phyloP scores from a whole-genome alignment of 1,139 yeast species.

The Magnusiomyces suaveolens region DNA sequence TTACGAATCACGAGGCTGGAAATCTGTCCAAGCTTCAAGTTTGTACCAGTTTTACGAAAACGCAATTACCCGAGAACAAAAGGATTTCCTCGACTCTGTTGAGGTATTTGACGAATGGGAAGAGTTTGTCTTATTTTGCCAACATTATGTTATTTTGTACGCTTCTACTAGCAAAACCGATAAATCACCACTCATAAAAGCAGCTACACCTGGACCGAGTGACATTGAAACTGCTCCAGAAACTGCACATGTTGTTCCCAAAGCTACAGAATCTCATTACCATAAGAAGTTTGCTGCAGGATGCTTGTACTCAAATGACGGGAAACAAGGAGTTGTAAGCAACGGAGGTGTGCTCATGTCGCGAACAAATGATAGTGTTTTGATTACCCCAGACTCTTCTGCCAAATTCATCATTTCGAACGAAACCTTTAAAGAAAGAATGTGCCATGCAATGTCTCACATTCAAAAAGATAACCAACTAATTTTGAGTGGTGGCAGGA shows the following conservation, averaged over 20 bases:
- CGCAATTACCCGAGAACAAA: constrained; percentile 37
- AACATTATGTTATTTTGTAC: constrained; percentile 62
- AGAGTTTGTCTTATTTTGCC: constrained; percentile 67
- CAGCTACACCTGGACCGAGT: background rate
- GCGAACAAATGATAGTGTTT: constrained; percentile 3
- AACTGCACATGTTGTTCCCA: background rate
- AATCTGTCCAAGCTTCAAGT: constrained; percentile 44
- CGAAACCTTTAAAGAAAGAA: constrained; percentile 31
- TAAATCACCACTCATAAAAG: background rate
- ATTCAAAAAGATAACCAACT: constrained; percentile 25
- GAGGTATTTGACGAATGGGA: constrained; percentile 82
- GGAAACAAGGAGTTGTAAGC: constrained; percentile 2
- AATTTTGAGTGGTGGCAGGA: constrained; percentile 60
- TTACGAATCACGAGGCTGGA: constrained; percentile 42
- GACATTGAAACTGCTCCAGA: constrained; percentile 13
- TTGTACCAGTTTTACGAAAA: constrained; percentile 50
- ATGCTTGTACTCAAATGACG: constrained; percentile 23
- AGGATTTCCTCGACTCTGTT: constrained; percentile 38
- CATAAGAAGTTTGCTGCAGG: constrained; percentile 45
- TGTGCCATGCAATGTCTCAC: constrained; percentile 49
- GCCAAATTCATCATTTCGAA: constrained; percentile 10
- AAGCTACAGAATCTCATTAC: constrained; percentile 15
- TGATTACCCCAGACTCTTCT: constrained; percentile 8
- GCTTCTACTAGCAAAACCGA: constrained; percentile 33
- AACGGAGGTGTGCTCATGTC: background rate